Evolutionary conservation across 345 rosid genomes (phyloP).

Genomic region (Eutrema yunnanense): DNA sequence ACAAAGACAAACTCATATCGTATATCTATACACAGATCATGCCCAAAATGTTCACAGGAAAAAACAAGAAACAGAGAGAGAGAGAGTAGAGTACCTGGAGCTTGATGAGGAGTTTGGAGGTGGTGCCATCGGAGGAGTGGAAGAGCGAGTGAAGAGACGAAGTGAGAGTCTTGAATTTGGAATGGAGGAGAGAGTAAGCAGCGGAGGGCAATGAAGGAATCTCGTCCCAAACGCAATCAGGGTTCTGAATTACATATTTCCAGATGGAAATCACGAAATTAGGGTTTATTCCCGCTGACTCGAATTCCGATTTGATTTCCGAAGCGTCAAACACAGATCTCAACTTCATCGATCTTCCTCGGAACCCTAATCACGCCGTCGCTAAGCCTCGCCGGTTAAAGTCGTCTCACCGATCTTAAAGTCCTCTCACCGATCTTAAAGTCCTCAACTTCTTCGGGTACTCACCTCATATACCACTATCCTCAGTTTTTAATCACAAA

Average conservation of each 20-base stretch:
- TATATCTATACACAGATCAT: not conserved
- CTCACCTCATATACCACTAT: no score
- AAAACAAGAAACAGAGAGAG: not conserved
- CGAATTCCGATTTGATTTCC: slow-evolving; percentile 51
- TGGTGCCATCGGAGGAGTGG: slow-evolving; percentile 75
- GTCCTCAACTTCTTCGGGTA: no score
- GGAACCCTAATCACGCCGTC: not conserved
- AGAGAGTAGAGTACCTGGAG: slow-evolving; percentile 48
- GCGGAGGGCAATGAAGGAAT: slow-evolving; percentile 68
- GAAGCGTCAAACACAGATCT: slow-evolving; percentile 68
- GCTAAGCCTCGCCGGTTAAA: not conserved
- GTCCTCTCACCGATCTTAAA: no score
- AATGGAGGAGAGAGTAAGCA: slow-evolving; percentile 60
- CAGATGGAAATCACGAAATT: slow-evolving; percentile 59
- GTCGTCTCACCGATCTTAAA: not conserved
- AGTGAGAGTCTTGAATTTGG: slow-evolving; percentile 75
- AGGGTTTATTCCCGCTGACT: slow-evolving; percentile 51
- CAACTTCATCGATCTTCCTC: slow-evolving; percentile 21
- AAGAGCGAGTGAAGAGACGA: slow-evolving; percentile 63
- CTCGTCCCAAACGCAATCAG: slow-evolving; percentile 67
- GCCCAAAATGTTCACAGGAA: not conserved
- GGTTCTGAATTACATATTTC: slow-evolving; percentile 83
- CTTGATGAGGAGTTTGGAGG: slow-evolving; percentile 73
- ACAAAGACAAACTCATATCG: not conserved
- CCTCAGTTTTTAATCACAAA: no score